Evolutionary conservation across 1,139 yeast genomes (phyloP), one percentile per base, ranked within the genome.

Genomic region (Candida smagusa): DNA sequence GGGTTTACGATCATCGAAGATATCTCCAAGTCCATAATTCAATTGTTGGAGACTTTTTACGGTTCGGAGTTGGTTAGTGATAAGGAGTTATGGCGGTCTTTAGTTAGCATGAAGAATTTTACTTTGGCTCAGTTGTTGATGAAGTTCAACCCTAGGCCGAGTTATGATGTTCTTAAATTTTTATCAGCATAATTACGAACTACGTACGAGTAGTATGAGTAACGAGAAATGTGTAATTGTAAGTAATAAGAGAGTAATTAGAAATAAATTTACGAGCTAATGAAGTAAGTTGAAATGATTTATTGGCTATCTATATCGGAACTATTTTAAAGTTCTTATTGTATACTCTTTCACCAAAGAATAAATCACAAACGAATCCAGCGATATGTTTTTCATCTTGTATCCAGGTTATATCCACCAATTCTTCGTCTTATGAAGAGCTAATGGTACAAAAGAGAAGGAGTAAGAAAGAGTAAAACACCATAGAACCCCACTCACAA

Each of bases 61-160:
- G 24, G n/a, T 9, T 3, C 30, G 22, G 25, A 16, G 7, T 34
- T 35, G 36, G 12, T 31, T 22, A 37, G 39, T 8, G 47, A 47
- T 30, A 33, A 37, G 13, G 50, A 45, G 9, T 39, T 56, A 19
- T 56, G 61, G 61, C 37, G 39, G 9, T 50, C 44, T 30, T 45
- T 56, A 4, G 45, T 50, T 23, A 49, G 45, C 24, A 39, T 48
- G 30, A 52, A 50, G 38, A 51, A 50, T 37, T 42, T 40, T 28
- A 42, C 41, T 21, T 44, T 55, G 32, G 54, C 52, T 7, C 45
- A 47, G 22, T 39, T 53, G 37, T 41, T 57, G 38, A 48, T 53
- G 52, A 43, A 40, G 28, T 53, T 42, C 40, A 47, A 48, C 28
- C 46, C 42, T 25, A 33, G 41, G 29, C 58, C 58, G 6, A 41